Base-by-base conservation (phyloP, 768 basidiomycete species). In the Russula dissimulans region DNA sequence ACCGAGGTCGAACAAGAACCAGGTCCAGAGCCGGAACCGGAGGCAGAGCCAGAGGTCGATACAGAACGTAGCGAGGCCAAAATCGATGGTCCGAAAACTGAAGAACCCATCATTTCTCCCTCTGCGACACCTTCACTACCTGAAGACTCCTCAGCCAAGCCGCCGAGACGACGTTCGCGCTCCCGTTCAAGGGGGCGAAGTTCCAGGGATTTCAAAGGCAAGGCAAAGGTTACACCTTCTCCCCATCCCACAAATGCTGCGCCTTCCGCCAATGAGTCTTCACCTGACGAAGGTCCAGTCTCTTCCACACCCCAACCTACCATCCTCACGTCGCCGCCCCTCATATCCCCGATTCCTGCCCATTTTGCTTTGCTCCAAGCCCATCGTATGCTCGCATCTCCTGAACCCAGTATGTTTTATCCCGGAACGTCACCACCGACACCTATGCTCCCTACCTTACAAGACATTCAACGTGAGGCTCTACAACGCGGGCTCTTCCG, bases 401-500 rank as follows among this genome's bases (percentile, higher is more conserved):
- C 83, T 9, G 83, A 82, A 32, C 76, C 79, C 43, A 76, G 81
- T 7, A 69, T 82, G 60, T 77, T 82, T 62, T 85, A 85, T 69
- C 81, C 85, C n/a, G 82, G 81, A 14, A 79, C 82, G 17, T 81
- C 85, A 5, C 81, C 85, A 3, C 77, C 85, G 7, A 85, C 84
- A 3, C 86, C 88, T 17, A 71, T 83, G 67, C 71, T 87, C 39
- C 91, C 91, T 0, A 82, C 89, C 4, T 77, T 95, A 6, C 87
- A 91, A 67, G 88, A 86, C 22, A 74, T 95, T 41, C 85, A 86
- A 69, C 82, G 78, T 67, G 69, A 63, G 61, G 69, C 67, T 42
- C 62, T 64, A 49, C 64, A 67, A 31, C 66, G 73, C 17, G 86
- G 87, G 15, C 80, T 97, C 3, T 85, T 90, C 68, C 85, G 94